phyloP scores from a whole-genome alignment of 176 grass and related monocot genomes.

The Bonia amplexicaulis region DNA sequence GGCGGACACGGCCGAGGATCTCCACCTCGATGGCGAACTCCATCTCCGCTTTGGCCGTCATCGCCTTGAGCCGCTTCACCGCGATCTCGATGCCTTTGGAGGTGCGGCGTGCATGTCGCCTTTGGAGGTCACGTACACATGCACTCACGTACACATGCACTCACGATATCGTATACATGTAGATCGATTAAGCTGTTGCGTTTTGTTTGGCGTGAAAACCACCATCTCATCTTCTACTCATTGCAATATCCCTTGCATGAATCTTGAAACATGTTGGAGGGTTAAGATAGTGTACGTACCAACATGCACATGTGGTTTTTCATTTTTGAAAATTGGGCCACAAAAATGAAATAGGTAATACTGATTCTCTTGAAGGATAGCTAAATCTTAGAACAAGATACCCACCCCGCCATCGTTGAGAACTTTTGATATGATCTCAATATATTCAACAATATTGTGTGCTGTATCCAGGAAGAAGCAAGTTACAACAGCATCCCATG shows the following conservation, averaged over 20 bases:
- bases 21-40: too few relatives aligned
- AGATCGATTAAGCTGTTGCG: too few relatives aligned
- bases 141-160: too few relatives aligned
- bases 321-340: not conserved
- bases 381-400: constrained; percentile 3
- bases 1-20: too few relatives aligned
- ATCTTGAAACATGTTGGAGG: not conserved
- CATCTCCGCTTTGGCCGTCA: too few relatives aligned
- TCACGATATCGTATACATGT: too few relatives aligned
- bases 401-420: constrained; percentile 87
- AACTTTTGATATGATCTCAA: constrained; percentile 92
- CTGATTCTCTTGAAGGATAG: constrained; percentile 13
- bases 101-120: too few relatives aligned
- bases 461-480: constrained; percentile 96
- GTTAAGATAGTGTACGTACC: not conserved
- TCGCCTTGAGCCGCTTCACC: too few relatives aligned
- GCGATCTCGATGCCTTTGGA: too few relatives aligned
- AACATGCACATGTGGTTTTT: not conserved
- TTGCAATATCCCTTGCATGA: not conserved
- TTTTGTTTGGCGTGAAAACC: too few relatives aligned
- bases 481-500: constrained; percentile 98
- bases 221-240: not conserved
- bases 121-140: too few relatives aligned
- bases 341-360: not conserved
- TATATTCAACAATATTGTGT: constrained; percentile 98